Evolutionary conservation across 2,329 filamentous ascomycete species (phyloP).

Genomic region (Venturia carpophila): DNA sequence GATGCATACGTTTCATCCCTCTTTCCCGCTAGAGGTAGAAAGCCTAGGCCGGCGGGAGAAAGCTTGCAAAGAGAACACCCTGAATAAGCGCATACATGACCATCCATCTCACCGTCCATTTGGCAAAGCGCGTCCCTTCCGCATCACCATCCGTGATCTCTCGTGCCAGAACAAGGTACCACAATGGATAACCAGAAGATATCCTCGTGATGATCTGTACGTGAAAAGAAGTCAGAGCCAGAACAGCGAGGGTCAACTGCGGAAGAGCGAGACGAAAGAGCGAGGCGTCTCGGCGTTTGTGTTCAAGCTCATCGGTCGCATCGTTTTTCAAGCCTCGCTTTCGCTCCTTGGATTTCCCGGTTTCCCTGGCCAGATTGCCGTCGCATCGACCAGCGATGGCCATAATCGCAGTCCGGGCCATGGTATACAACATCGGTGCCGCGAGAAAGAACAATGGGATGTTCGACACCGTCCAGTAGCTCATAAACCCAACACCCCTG

Average conservation of each 20-base stretch:
- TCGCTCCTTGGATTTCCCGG: not conserved
- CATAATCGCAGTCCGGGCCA: conserved; percentile 52
- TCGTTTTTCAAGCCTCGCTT: conserved; percentile 6
- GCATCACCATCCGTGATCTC: conserved; percentile 19
- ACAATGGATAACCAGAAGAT: conserved; percentile 78
- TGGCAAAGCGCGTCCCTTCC: conserved; percentile 10
- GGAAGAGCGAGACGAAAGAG: conserved; percentile 56
- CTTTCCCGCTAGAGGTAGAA: not conserved
- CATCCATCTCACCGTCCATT: conserved; percentile 55
- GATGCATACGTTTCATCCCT: too few species aligned
- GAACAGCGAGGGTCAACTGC: conserved; percentile 62
- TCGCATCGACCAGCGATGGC: conserved; percentile 10
- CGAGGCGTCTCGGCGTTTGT: conserved; percentile 9
- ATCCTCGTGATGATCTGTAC: conserved; percentile 90
- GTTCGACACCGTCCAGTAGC: conserved; percentile 85
- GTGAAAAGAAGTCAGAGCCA: conserved; percentile 76
- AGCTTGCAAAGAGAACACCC: conserved; percentile 75
- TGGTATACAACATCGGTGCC: conserved; percentile 62
- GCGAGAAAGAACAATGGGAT: conserved; percentile 82
- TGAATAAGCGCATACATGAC: conserved; percentile 79
- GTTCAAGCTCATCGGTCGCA: not conserved
- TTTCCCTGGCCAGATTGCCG: not conserved
- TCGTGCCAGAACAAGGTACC: conserved; percentile 72
- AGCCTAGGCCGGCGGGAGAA: conserved; percentile 73
- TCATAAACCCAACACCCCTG: conserved; percentile 81